Base-by-base conservation (phyloP, 305 asterid species). In the Fraxinus latifolia region DNA sequence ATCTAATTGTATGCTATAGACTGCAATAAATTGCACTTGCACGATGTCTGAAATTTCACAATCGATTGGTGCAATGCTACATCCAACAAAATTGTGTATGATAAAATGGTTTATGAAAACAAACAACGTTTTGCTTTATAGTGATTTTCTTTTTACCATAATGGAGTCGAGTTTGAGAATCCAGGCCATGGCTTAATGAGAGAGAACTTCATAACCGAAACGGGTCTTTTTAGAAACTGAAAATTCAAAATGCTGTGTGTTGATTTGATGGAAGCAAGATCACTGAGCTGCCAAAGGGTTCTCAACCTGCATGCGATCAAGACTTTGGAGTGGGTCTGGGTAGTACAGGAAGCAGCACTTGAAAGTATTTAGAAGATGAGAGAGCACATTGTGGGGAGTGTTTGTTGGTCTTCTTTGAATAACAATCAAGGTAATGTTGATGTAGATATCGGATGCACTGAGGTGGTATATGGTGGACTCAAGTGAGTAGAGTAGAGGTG, bases 251-350 rank as follows among this genome's bases (percentile, higher is more conserved):
- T 53, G 15, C 89, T 87, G 34, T 91, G 84, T 4, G 81, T 76
- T 12, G 94, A 86, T 83, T 92, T 95, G 73, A 93, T 90, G 75
- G 91, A 87, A 76, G 97, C 97, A 2, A 95, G 89, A 34, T 91
- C 88, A 75, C 90, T 90, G 44, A 95, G 96, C 29, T 90, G 94
- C 42, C 97, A 87, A 62, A 94, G 97, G 39, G 96, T 91, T 42
- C 90, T 88, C 71, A 97, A 95, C 92, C 97, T 88, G 86, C 93
- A 91, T 72, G 90, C 74, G 3, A 93, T 89, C 83, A 90, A 93
- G 60, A 94, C 90, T 80, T 97, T 89, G 86, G 92, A 93, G 74
- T 92, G 91, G 75, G 90, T 77, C 19, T 95, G 97, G 67, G 92
- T 92, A n/a, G 91, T 89, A 23, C 91, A 90, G 32, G 97, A 96